phyloP scores from a whole-genome alignment of 2,329 filamentous ascomycete genomes.

The Ambrosiella xylebori region DNA sequence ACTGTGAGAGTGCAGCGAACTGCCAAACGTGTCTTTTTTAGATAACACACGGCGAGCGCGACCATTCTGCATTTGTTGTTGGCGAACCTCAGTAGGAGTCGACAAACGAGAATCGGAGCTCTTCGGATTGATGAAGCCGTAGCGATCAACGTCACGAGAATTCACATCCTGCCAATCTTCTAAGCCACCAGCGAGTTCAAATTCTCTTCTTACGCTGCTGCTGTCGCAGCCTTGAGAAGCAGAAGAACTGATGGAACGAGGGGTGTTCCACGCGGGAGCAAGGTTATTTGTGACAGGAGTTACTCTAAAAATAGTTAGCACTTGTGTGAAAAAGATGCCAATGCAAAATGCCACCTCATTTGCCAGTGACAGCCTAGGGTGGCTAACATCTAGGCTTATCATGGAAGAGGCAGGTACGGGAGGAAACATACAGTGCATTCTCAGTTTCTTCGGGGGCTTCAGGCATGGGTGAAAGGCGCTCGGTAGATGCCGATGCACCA shows the following conservation, averaged over 20 bases:
- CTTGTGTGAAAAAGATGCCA: background rate
- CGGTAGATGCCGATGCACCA: constrained; percentile 20
- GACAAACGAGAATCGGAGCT: constrained; percentile 22
- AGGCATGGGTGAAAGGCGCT: constrained; percentile 30
- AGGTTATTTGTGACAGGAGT: constrained; percentile 15
- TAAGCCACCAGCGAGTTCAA: constrained; percentile 39
- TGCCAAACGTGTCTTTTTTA: constrained; percentile 23
- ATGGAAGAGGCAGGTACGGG: background rate
- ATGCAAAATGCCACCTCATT: constrained; percentile 1
- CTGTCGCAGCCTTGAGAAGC: constrained; percentile 24
- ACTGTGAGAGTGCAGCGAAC: constrained; percentile 10
- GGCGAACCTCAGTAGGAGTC: constrained; percentile 22
- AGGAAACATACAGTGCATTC: constrained; percentile 12
- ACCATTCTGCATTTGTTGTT: constrained; percentile 12
- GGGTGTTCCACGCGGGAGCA: constrained; percentile 21
- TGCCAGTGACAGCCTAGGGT: background rate
- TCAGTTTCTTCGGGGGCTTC: constrained; percentile 35
- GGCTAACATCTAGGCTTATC: background rate
- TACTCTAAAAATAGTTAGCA: constrained; percentile 16
- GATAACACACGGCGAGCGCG: constrained; percentile 23
- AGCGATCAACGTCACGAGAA: constrained; percentile 45
- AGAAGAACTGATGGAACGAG: constrained; percentile 26
- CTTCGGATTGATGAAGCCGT: constrained; percentile 44
- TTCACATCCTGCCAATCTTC: constrained; percentile 53
- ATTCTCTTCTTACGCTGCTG: constrained; percentile 24